Percentiles rank a stretch among this genome's conserved stretches.
Conservation (phyloP, 2,329 filamentous ascomycete species). For the Spiromastix sp. region DNA sequence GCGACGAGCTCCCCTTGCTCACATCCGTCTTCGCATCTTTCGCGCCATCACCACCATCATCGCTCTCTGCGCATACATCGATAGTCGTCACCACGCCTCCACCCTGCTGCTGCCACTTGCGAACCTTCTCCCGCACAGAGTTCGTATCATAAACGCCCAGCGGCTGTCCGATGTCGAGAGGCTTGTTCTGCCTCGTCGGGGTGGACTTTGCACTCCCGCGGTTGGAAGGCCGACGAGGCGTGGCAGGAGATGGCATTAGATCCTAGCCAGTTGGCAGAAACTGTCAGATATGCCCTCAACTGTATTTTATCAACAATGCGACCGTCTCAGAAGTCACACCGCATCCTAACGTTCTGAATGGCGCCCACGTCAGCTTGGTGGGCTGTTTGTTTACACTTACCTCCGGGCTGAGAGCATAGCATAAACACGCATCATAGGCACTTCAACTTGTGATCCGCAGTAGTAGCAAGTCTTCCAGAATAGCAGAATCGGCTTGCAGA, state of each 20-base stretch:
- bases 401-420: no score
- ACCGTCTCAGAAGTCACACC: no score
- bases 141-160: slow-evolving; percentile 51
- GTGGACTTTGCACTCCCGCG: slow-evolving; percentile 44
- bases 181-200: slow-evolving; percentile 47
- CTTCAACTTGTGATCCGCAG: no score
- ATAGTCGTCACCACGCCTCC: slow-evolving; percentile 55
- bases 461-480: no score
- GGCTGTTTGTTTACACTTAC: neutral
- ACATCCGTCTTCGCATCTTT: slow-evolving; percentile 24
- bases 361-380: no score
- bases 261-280: no score
- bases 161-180: slow-evolving; percentile 38
- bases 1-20: no score
- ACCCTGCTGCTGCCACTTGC: slow-evolving; percentile 73
- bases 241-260: slow-evolving; percentile 32
- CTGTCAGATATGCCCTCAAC: no score
- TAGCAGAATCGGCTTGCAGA: no score
- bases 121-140: slow-evolving; percentile 68
- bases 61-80: slow-evolving; percentile 49
- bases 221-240: slow-evolving; percentile 28
- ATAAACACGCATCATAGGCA: no score
- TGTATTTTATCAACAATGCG: no score
- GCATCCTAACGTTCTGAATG: no score
- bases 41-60: slow-evolving; percentile 25